Percentiles rank a stretch among this genome's conserved stretches.
Evolutionary conservation across 352 stramenopile species (phyloP).

Genomic region (Pythium phragmiticola): DNA sequence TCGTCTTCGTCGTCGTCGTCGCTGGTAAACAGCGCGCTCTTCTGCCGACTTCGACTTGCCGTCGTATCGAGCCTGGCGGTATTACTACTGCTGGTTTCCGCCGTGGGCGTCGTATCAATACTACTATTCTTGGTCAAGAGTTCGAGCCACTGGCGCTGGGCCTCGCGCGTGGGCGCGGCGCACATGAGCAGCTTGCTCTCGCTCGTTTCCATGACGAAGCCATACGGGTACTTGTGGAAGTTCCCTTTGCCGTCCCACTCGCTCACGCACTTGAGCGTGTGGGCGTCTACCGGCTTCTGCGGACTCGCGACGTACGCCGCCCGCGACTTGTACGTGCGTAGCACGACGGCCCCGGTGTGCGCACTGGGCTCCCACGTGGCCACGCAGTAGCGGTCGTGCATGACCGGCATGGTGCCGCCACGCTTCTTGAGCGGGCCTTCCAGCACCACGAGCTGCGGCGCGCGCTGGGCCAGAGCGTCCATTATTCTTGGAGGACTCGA

Average conservation of each 20-base stretch:
- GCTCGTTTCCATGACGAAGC: conserved; percentile 68
- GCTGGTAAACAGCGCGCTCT: conserved; percentile 9
- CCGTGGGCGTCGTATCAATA: background rate
- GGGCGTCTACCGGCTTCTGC: conserved; percentile 48
- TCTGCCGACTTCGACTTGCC: background rate
- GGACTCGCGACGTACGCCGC: conserved; percentile 44
- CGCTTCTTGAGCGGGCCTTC: conserved; percentile 78
- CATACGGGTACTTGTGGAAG: conserved; percentile 72
- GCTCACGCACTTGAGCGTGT: conserved; percentile 68
- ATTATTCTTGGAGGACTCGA: background rate
- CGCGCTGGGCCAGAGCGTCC: background rate
- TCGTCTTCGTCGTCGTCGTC: conserved; percentile 3
- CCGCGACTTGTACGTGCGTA: conserved; percentile 71
- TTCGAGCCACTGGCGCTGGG: conserved; percentile 68
- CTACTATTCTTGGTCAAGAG: conserved; percentile 35
- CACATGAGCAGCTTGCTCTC: conserved; percentile 80
- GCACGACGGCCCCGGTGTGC: conserved; percentile 45
- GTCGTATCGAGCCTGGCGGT: background rate
- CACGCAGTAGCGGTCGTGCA: conserved; percentile 83
- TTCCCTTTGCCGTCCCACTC: conserved; percentile 78
- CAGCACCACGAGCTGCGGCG: conserved; percentile 35
- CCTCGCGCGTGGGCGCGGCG: conserved; percentile 42
- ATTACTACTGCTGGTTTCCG: background rate
- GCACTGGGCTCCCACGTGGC: conserved; percentile 47
- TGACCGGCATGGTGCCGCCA: conserved; percentile 62